Percentiles rank a stretch among this genome's conserved stretches.
These are phyloP conservation scores for Cladophialophora immunda DNA, from an alignment of 2,329 filamentous ascomycete species.

Conservation along the genomic window DNA sequence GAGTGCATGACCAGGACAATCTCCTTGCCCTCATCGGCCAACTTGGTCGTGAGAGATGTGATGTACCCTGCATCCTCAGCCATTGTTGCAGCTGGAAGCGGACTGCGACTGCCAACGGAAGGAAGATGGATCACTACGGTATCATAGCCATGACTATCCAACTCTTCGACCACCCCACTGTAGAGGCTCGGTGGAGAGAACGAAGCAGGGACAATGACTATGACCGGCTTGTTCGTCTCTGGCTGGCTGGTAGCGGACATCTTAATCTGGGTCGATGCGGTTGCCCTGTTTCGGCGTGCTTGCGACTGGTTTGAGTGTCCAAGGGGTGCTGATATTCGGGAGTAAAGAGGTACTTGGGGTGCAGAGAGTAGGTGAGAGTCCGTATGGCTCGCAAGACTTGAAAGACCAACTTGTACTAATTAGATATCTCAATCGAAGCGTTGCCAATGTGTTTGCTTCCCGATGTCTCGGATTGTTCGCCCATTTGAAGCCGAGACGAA, in stretches of 20 bases:
- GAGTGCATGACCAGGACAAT: slow-evolving; percentile 42
- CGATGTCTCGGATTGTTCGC: background rate
- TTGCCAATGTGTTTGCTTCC: too few relatives aligned
- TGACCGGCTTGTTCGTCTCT: slow-evolving; percentile 59
- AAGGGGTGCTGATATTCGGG: background rate
- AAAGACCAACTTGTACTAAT: background rate
- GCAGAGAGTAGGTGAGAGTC: background rate
- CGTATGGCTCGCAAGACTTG: background rate
- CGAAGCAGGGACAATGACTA: slow-evolving; percentile 1
- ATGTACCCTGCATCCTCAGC: background rate
- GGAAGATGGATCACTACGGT: background rate
- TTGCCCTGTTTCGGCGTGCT: background rate
- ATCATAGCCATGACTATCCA: background rate
- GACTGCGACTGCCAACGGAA: background rate
- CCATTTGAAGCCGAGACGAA: background rate
- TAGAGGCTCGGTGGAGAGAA: slow-evolving; percentile 1
- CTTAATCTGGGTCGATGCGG: background rate
- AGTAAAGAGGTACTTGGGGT: background rate
- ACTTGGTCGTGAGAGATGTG: background rate
- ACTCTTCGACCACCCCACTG: background rate
- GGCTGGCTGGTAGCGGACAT: slow-evolving; percentile 44
- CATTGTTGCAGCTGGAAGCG: background rate
- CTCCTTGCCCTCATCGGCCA: slow-evolving; percentile 27
- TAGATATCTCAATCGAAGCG: too few relatives aligned
- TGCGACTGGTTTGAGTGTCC: background rate